Percentiles rank a stretch among this genome's conserved stretches.
These are phyloP conservation scores for Diaporthe eres DNA, from an alignment of 2,329 filamentous ascomycete species.

Conservation along the genomic window DNA sequence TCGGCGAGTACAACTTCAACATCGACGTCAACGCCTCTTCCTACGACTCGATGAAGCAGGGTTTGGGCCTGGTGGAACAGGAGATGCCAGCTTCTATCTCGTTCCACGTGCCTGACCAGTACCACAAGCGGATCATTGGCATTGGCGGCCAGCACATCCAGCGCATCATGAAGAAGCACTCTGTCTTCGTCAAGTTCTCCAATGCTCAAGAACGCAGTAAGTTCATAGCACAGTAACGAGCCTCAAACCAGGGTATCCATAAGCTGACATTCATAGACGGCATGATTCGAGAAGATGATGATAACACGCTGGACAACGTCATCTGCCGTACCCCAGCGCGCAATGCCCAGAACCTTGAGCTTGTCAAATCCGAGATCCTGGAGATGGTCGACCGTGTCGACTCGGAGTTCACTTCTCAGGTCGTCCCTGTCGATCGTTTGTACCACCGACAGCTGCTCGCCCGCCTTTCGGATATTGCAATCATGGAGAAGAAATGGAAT, in stretches of 20 bases:
- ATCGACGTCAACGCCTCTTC: slow-evolving; percentile 95
- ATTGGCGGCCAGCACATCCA: slow-evolving; percentile 99
- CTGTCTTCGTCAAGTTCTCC: slow-evolving; percentile 99
- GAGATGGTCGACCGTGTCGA: slow-evolving; percentile 99
- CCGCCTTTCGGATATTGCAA: slow-evolving; percentile 89
- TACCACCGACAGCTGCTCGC: slow-evolving; percentile 95
- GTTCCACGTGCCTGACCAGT: slow-evolving; percentile 98
- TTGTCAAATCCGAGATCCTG: slow-evolving; percentile 98
- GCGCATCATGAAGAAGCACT: slow-evolving; percentile 99
- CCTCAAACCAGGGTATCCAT: neutral
- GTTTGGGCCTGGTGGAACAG: slow-evolving; percentile 92
- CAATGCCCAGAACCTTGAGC: slow-evolving; percentile 95
- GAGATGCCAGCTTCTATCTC: slow-evolving; percentile 99
- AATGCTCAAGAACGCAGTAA: slow-evolving; percentile 96
- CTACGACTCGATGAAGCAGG: slow-evolving; percentile 95
- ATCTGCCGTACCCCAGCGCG: slow-evolving; percentile 97
- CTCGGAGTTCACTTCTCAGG: slow-evolving; percentile 95
- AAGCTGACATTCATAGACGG: slow-evolving; percentile 63
- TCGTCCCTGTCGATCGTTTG: slow-evolving; percentile 92
- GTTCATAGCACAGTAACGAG: slow-evolving; percentile 10
- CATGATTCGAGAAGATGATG: slow-evolving; percentile 95
- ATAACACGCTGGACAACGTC: slow-evolving; percentile 98
- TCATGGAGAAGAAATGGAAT: slow-evolving; percentile 98
- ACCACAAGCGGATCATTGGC: slow-evolving; percentile 99
- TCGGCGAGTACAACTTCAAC: slow-evolving; percentile 99